Percentiles rank a stretch among this genome's conserved stretches.
Evolutionary conservation across 179 eudicot genomes (phyloP).

Genomic region (Spinacia oleracea): DNA sequence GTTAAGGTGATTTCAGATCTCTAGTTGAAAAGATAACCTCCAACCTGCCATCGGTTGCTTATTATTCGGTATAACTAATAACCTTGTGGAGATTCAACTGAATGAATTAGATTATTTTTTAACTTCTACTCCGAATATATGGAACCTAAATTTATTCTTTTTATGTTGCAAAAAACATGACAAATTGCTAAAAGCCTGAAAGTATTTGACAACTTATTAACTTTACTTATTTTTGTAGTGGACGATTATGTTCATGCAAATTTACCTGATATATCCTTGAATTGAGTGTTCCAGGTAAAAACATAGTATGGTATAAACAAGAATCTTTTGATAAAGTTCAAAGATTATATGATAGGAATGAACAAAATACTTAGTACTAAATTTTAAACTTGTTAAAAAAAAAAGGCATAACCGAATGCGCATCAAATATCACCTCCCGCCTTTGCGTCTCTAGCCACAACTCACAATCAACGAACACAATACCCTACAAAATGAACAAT

Average conservation of each 20-base stretch:
- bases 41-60: not conserved
- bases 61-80: not conserved
- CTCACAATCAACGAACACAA: too few relatives aligned
- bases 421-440: too few relatives aligned
- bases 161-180: not conserved
- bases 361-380: too few relatives aligned
- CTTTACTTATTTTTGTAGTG: not conserved
- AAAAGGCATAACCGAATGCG: too few relatives aligned
- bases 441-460: too few relatives aligned
- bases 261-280: slow-evolving; percentile 15
- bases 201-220: not conserved
- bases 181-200: slow-evolving; percentile 1
- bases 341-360: slow-evolving; percentile 90
- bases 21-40: not conserved
- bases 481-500: too few relatives aligned
- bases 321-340: slow-evolving; percentile 84
- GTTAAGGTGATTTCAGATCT: not conserved
- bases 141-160: not conserved
- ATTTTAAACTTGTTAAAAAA: too few relatives aligned
- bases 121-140: not conserved
- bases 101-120: not conserved
- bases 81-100: not conserved
- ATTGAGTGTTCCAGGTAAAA: slow-evolving; percentile 50
- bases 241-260: not conserved
- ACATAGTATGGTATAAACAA: slow-evolving; percentile 80